phyloP scores from a whole-genome alignment of 2,329 filamentous ascomycete species.

The Microdochium trichocladiopsis region DNA sequence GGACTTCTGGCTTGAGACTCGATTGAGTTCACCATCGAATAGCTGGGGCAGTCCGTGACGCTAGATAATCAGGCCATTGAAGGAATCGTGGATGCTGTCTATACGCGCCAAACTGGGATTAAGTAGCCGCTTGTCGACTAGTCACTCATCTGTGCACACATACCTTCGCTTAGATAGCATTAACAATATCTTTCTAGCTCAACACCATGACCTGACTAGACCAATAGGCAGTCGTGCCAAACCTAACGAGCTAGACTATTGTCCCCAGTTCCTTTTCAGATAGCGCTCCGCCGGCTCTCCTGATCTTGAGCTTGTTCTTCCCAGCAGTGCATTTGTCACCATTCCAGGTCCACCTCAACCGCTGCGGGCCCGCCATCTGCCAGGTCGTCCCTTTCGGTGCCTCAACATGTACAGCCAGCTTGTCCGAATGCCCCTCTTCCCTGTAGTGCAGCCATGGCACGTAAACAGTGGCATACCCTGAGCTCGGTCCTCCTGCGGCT shows the following conservation, averaged over 20 bases:
- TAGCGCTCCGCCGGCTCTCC: neutral
- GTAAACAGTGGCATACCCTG: conserved; percentile 6
- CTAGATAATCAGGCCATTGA: no score
- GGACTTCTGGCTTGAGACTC: no score
- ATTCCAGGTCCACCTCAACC: conserved; percentile 4
- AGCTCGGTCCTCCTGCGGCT: neutral
- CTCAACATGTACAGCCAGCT: conserved; percentile 3
- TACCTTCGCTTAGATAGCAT: no score
- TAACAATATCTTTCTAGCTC: no score
- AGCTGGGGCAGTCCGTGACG: no score
- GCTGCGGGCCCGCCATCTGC: conserved; percentile 2
- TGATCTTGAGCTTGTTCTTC: conserved; percentile 2
- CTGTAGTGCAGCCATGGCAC: conserved; percentile 12
- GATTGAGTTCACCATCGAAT: no score
- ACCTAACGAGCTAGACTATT: neutral
- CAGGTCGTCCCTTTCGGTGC: conserved; percentile 3
- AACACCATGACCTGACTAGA: no score
- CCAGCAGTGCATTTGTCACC: neutral
- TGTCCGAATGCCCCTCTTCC: conserved; percentile 4
- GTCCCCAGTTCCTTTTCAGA: neutral
- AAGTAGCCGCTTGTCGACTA: no score
- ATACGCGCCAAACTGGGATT: no score
- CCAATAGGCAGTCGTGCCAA: no score
- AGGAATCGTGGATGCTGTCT: no score
- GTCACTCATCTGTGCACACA: no score